Conservation (phyloP, 306 rosid genomes). For the Prunus fruticosa region DNA sequence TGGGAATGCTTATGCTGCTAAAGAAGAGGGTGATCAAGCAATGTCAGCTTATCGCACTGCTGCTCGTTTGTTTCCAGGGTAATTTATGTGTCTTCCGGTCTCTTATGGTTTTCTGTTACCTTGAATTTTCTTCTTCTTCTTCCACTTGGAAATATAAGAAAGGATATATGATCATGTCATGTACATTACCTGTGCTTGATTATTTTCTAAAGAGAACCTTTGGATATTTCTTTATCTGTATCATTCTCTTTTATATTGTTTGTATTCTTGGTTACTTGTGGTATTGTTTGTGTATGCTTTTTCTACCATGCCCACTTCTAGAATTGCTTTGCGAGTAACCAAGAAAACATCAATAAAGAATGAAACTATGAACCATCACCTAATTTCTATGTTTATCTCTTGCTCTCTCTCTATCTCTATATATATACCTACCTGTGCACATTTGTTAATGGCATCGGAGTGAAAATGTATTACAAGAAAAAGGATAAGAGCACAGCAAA, state of each 20-base stretch:
- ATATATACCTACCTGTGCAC: not conserved
- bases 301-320: not conserved
- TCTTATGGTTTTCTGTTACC: not conserved
- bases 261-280: not conserved
- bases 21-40: slow-evolving; percentile 98
- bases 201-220: not conserved
- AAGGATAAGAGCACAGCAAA: not conserved
- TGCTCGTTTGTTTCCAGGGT: slow-evolving; percentile 99
- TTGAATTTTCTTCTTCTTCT: not conserved
- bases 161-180: not conserved
- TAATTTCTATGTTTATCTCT: not conserved
- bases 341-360: not conserved
- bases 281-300: not conserved
- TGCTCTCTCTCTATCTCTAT: not conserved
- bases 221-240: not conserved
- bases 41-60: slow-evolving; percentile 97
- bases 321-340: not conserved
- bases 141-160: not conserved
- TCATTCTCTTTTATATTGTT: not conserved
- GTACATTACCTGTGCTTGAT: not conserved
- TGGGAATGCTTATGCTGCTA: slow-evolving; percentile 93
- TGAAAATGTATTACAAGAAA: not conserved
- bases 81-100: slow-evolving; percentile 9
- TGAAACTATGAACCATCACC: not conserved
- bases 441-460: not conserved